Base-by-base conservation (phyloP, 148 eudicot species). In the Vaccinium macrocarpon region DNA sequence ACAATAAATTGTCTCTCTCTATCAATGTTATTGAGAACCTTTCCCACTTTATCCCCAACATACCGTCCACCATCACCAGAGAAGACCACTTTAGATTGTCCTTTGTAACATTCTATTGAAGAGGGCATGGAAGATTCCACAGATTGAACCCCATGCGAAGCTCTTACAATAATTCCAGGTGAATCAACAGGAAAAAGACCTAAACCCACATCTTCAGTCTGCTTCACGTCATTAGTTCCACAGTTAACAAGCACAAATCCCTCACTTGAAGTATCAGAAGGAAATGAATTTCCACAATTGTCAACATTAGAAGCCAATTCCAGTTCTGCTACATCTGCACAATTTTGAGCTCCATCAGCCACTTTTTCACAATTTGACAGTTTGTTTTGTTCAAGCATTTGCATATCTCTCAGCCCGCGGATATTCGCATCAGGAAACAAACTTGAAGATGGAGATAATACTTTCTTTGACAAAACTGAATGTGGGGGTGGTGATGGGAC, bases 381-480 rank as follows among this genome's bases (percentile, higher is more conserved):
- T 81, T 89, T 88, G 81, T 83, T 74, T 76, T 89, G 82, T 29
- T 83, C 90, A 78, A 85, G 81, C 81, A 88, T 79, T 81, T 87
- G 83, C 78, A 82, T 81, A 56, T 88, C 91, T 88, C 88, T 86
- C 68, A 81, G 52, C 83, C 81, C 79, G 59, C 82, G 83, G 38
- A 88, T 86, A 86, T 85, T 86, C 84, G 87, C 82, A 86, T 87
- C 85, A 66, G 86, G 51, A 88, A 91, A 87, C 87, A 90, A 82
- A 89, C 90, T 90, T 66, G 88, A 84, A 82, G 94, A 88, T 68
- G 90, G 90, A 14, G 91, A 83, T 79, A 91, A 91, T 56, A 92
- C 73, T 68, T 68, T 13, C 38, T 29, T 18, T 68, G 73, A 68
- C 42, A 12, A 68, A 68, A 29, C 73, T 68, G 73, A 68, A 29